Evolutionary conservation across 371 early-diverging fungal species (phyloP), one percentile per base, ranked within the genome.

Genomic region (Basidiobolus meristosporus): DNA sequence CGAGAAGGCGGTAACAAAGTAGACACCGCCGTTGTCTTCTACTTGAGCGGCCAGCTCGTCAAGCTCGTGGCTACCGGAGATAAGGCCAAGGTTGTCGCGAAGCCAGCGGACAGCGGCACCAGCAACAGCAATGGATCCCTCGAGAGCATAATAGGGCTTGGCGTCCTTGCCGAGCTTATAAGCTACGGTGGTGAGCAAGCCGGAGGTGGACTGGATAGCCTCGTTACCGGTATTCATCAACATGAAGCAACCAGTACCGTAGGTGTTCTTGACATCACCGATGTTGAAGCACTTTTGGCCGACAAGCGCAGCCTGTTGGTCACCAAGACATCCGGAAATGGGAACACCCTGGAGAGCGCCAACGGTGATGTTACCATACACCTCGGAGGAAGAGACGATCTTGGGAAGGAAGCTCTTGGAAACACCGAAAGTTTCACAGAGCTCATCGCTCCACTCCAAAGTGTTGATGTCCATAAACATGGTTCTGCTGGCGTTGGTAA

Each of bases 181-280:
- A 0, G 67, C 91, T 19, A 91, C 87, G 1, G 95, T 96, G 4
- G 95, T 85, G 29, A 96, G 48, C 18, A 93, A 65, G 1, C 97
- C 93, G 48, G 80, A 61, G 43, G 62, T 64, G 21, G 92, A 88
- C 23, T 73, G 48, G 23, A 86, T 75, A 17, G 82, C 76, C 32
- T 67, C 53, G 3, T 53, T 37, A n/a, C 96, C 96, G 2, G 91
- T 90, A 63, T 96, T 91, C 64, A 83, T 79, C 38, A 96, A 56
- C 77, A 93, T 73, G 53, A 92, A 93, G 47, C 90, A 89, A 17
- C 97, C 95, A 7, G 93, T 93, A 18, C 95, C 97, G 58, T 90
- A 68, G 6, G 97, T 96, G 62, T 89, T 92, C 64, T 96, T 96
- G 33, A 82, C 82, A 48, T 82, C 75, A 2, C 96, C 93, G 0